These are phyloP conservation scores for Metschnikowia cerradonensis DNA, from an alignment of 805 yeast species.

Conservation along the genomic window DNA sequence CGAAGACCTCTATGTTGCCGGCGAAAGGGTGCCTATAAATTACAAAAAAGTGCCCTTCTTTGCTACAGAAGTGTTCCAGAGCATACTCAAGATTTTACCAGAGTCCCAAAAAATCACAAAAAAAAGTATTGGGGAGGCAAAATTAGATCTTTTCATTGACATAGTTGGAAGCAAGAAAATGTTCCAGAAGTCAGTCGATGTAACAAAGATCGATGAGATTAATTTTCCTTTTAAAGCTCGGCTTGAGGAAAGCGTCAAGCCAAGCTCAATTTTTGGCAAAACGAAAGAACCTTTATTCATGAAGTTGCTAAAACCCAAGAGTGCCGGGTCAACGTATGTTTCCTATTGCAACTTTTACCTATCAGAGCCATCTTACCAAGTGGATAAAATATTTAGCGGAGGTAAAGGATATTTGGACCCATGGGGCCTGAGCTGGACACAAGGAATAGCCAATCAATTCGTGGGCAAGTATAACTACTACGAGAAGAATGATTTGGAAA, in stretches of 20 bases:
- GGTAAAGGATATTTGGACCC: slow-evolving; percentile 24
- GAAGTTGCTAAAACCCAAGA: slow-evolving; percentile 37
- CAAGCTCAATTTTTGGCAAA: slow-evolving; percentile 21
- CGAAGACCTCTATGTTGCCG: slow-evolving; percentile 33
- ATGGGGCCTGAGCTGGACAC: slow-evolving; percentile 36
- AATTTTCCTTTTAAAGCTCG: slow-evolving; percentile 26
- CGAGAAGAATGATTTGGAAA: slow-evolving; percentile 28
- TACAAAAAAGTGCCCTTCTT: slow-evolving; percentile 38
- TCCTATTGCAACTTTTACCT: slow-evolving; percentile 32
- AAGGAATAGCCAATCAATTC: slow-evolving; percentile 27
- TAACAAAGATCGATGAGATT: slow-evolving; percentile 27
- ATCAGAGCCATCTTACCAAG: slow-evolving; percentile 30
- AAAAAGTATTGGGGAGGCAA: slow-evolving; percentile 23
- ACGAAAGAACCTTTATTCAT: slow-evolving; percentile 30
- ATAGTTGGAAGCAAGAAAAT: slow-evolving; percentile 37
- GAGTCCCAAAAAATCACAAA: slow-evolving; percentile 18
- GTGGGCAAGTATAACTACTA: slow-evolving; percentile 31
- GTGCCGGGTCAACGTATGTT: slow-evolving; percentile 28
- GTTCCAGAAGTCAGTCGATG: slow-evolving; percentile 29
- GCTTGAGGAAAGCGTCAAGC: slow-evolving; percentile 9
- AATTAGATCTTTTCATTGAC: slow-evolving; percentile 36
- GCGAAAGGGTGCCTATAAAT: slow-evolving; percentile 30
- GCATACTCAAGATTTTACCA: slow-evolving; percentile 25
- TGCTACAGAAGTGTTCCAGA: slow-evolving; percentile 35
- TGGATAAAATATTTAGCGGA: slow-evolving; percentile 25